phyloP scores from a whole-genome alignment of 768 basidiomycete genomes.

The Glaciozyma martinii region DNA sequence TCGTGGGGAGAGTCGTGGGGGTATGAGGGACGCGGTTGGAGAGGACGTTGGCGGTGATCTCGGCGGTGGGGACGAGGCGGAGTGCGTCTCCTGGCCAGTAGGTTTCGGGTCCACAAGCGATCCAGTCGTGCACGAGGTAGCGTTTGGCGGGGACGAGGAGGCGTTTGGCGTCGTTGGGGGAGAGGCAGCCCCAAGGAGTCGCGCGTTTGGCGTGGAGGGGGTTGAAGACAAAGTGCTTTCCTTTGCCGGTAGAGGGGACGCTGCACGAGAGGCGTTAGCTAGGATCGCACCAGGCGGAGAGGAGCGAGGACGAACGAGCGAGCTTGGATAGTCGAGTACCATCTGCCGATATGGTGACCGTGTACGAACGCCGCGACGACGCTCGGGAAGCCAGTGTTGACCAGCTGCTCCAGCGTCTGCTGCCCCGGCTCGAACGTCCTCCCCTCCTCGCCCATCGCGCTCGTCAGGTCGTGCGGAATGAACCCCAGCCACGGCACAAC shows the following conservation, averaged over 20 bases:
- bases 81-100: slow-evolving; percentile 16
- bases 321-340: no score
- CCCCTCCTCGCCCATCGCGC: not conserved
- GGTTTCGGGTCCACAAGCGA: slow-evolving; percentile 22
- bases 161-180: no score
- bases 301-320: no score
- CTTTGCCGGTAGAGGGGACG: slow-evolving; percentile 2
- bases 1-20: not conserved
- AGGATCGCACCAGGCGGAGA: no score
- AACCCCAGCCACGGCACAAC: not conserved
- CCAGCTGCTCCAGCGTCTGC: no score
- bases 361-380: no score
- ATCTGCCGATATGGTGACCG: no score
- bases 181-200: not conserved
- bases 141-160: not conserved
- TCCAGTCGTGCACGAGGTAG: slow-evolving; percentile 13
- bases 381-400: no score
- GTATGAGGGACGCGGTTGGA: not conserved
- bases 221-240: slow-evolving; percentile 9
- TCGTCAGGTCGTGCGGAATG: not conserved
- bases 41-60: not conserved
- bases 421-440: no score
- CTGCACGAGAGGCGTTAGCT: not conserved
- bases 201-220: not conserved
- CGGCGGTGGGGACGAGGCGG: slow-evolving; percentile 8